phyloP scores from a whole-genome alignment of 2,329 filamentous ascomycete species.

The Paecilomyces fulvus region DNA sequence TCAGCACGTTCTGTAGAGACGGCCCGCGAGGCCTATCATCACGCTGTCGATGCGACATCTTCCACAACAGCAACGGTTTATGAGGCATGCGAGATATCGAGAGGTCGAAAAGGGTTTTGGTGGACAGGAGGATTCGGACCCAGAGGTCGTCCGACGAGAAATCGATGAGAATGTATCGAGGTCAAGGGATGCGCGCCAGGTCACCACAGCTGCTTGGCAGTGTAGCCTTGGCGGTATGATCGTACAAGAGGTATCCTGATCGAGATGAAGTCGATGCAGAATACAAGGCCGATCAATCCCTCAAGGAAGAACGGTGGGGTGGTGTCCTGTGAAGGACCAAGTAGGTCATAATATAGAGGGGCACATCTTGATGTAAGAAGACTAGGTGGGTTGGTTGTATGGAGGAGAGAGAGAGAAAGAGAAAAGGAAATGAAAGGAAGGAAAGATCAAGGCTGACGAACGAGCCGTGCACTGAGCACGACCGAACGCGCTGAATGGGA shows the following conservation, averaged over 20 bases:
- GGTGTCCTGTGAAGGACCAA: conserved; percentile 9
- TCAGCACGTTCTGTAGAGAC: conserved; percentile 33
- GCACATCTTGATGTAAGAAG: conserved; percentile 5
- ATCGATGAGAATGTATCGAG: background rate
- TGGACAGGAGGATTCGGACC: background rate
- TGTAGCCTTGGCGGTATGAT: background rate
- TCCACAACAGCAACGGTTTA: background rate
- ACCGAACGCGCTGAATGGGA: background rate
- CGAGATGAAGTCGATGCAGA: background rate
- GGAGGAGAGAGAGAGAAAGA: background rate
- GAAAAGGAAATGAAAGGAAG: background rate
- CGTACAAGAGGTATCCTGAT: background rate
- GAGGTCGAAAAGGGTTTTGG: background rate
- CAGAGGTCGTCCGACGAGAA: background rate
- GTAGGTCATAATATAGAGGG: conserved; percentile 9
- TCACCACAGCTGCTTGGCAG: background rate
- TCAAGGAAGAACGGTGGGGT: background rate
- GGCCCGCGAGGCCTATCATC: conserved; percentile 8
- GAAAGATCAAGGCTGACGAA: background rate
- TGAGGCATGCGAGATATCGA: background rate
- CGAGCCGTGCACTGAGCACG: background rate
- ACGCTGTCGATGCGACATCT: conserved; percentile 7
- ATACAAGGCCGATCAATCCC: background rate
- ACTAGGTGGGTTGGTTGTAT: background rate
- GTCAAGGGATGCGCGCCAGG: background rate